Base-by-base conservation (phyloP, 106 monocot genomes). In the Dendrobium chrysotoxum region DNA sequence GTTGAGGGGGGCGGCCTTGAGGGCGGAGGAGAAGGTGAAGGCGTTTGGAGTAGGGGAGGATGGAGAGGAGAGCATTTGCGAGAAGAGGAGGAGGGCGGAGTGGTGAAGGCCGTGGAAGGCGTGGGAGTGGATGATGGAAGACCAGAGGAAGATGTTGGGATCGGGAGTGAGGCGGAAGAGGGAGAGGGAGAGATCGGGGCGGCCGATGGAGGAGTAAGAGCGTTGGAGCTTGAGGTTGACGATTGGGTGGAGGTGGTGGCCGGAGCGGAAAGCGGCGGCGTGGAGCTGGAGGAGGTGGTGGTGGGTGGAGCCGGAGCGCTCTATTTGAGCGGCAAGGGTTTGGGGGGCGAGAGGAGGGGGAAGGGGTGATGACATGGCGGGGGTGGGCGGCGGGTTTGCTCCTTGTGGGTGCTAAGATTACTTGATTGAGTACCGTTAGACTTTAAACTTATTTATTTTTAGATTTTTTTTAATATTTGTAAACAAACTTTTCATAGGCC, bases 191-290 rank as follows among this genome's bases (percentile, higher is more conserved):
- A 42, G 81, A 72, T 88, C 88, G 79, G 86, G 88, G 68, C 26
- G 88, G 70, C 76, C 75, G 68, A 84, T 53, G 57, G 89, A 75
- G 80, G 93, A 67, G 90, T 96, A 96, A 79, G 84, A 53, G 74
- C 88, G 88, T 86, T 93, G 93, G 80, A 96, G 93, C 83, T 89
- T 89, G 93, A 96, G 90, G 87, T 81, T 83, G 80, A 92, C 80
- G 81, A 83, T 68, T 20, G 83, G 84, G 81, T 90, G 86, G 66
- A 65, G 84, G 81, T 88, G 88, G 66, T 84, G 80, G 13, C 84
- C 84, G 64, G 85, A n/a, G 58, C 91, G 91, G 80, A 93, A 74
- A 39, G 83, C 81, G 79, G 88, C 90, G 41, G 88, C 90, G 78
- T 93, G 96, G 81, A 93, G 58, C 80, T 84, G 55, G 64, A 79